A percentile compares a stretch with the other conserved stretches of the same genome.
Evolutionary conservation across 352 stramenopile species (phyloP).

Genomic region (Phytophthora brassicae): DNA sequence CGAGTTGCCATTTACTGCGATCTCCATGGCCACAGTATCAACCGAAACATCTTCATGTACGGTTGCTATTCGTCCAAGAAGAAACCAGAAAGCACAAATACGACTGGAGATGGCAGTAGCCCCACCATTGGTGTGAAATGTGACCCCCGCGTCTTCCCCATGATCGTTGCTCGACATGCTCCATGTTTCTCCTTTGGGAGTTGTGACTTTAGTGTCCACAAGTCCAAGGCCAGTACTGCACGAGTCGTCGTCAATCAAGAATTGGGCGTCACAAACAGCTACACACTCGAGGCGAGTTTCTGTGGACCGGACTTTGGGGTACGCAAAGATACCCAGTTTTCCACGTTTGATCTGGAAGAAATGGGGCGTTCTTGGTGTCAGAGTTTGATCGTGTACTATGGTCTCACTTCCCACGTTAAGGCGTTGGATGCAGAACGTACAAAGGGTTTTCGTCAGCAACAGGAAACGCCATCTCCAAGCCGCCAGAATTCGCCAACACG

Average conservation of each 20-base stretch:
- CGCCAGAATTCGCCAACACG: neutral
- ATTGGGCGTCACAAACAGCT: slow-evolving; percentile 82
- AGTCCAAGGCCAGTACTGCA: slow-evolving; percentile 87
- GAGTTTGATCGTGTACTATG: slow-evolving; percentile 76
- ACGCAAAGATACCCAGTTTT: slow-evolving; percentile 75
- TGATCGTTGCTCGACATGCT: slow-evolving; percentile 76
- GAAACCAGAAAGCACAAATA: slow-evolving; percentile 5
- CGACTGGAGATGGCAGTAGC: too few relatives aligned
- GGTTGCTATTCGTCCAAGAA: slow-evolving; percentile 67
- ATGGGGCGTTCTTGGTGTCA: slow-evolving; percentile 78
- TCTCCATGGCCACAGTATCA: slow-evolving; percentile 81
- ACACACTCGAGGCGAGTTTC: slow-evolving; percentile 91
- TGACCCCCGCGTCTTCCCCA: slow-evolving; percentile 75
- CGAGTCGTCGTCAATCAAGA: slow-evolving; percentile 91
- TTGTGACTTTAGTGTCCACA: slow-evolving; percentile 91
- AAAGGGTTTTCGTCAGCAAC: slow-evolving; percentile 3
- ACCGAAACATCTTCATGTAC: slow-evolving; percentile 87
- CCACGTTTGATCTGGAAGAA: slow-evolving; percentile 68
- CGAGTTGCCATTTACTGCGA: slow-evolving; percentile 84
- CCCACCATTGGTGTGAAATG: slow-evolving; percentile 35
- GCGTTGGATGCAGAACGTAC: slow-evolving; percentile 30
- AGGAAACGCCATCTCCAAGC: slow-evolving; percentile 2
- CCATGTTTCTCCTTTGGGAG: slow-evolving; percentile 78
- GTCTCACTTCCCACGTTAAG: slow-evolving; percentile 51
- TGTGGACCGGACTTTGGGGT: slow-evolving; percentile 78